Percentiles rank a stretch among this genome's conserved stretches.
These are phyloP conservation scores for Mycena sanguinolenta DNA, from an alignment of 768 basidiomycete genomes.

Conservation along the genomic window DNA sequence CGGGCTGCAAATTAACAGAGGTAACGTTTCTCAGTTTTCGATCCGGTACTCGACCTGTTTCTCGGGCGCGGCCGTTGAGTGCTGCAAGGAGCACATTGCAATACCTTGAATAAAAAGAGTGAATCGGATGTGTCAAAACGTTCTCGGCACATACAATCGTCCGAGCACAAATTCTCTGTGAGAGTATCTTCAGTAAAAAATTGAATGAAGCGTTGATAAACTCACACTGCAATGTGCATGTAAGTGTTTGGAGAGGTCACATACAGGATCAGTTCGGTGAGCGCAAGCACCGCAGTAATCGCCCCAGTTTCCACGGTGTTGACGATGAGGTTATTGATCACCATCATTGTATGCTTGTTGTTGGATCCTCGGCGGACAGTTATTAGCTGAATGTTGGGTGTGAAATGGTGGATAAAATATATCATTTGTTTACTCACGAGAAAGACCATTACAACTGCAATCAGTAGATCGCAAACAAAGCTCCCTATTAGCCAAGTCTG, in stretches of 20 bases:
- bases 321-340: constrained; percentile 26
- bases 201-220: not conserved
- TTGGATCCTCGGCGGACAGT: constrained; percentile 4
- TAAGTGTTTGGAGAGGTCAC: too few relatives aligned
- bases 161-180: constrained; percentile 3
- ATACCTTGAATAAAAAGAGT: not conserved
- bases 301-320: too few relatives aligned
- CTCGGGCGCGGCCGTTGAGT: constrained; percentile 1
- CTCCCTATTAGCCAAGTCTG: constrained; percentile 23
- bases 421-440: not conserved
- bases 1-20: not conserved
- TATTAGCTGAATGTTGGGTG: not conserved
- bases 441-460: constrained; percentile 10
- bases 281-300: too few relatives aligned
- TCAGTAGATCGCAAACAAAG: constrained; percentile 10
- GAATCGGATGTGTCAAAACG: not conserved
- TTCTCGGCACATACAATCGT: not conserved
- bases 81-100: too few relatives aligned
- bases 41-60: not conserved
- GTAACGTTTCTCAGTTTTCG: not conserved
- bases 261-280: too few relatives aligned
- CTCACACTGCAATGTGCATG: constrained; percentile 23
- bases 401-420: too few relatives aligned
- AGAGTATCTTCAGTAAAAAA: not conserved
- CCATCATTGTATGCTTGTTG: constrained; percentile 4